Conservation (phyloP, 805 yeast species). For the Starmerella kuoi region DNA sequence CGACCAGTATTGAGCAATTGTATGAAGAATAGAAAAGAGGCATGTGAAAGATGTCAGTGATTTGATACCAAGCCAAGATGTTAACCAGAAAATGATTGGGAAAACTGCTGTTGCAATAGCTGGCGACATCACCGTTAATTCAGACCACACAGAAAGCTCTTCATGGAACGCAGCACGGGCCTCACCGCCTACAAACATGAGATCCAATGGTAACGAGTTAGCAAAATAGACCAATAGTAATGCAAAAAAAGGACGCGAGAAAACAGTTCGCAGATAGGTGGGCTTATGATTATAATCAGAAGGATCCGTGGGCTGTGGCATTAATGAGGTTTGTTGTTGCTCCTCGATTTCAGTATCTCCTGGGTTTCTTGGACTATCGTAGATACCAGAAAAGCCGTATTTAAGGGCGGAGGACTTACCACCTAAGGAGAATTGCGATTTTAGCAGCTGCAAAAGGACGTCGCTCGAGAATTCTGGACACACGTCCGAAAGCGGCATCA, state of each 20-base stretch:
- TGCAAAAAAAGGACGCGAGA: background rate
- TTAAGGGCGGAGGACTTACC: background rate
- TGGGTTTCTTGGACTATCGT: background rate
- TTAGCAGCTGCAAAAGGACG: background rate
- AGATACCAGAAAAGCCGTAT: background rate
- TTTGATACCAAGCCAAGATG: background rate
- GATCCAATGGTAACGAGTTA: slow-evolving; percentile 9
- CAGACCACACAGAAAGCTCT: slow-evolving; percentile 1
- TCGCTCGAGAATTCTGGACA: background rate
- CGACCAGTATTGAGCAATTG: background rate
- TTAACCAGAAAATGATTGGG: slow-evolving; percentile 1
- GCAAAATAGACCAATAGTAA: slow-evolving; percentile 2
- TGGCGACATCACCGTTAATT: slow-evolving; percentile 3
- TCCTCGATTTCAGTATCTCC: background rate
- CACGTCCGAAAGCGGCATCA: slow-evolving; percentile 10
- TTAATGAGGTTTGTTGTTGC: too few relatives aligned
- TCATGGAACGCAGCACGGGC: slow-evolving; percentile 3
- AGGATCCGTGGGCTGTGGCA: background rate
- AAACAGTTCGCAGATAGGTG: background rate
- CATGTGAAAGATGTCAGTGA: background rate
- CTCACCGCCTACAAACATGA: slow-evolving; percentile 8
- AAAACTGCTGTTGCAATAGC: background rate
- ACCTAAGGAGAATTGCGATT: background rate
- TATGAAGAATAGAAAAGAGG: background rate
- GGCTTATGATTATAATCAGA: background rate